Conservation (phyloP, 495 filamentous ascomycete species). For the Bacidia rubella region DNA sequence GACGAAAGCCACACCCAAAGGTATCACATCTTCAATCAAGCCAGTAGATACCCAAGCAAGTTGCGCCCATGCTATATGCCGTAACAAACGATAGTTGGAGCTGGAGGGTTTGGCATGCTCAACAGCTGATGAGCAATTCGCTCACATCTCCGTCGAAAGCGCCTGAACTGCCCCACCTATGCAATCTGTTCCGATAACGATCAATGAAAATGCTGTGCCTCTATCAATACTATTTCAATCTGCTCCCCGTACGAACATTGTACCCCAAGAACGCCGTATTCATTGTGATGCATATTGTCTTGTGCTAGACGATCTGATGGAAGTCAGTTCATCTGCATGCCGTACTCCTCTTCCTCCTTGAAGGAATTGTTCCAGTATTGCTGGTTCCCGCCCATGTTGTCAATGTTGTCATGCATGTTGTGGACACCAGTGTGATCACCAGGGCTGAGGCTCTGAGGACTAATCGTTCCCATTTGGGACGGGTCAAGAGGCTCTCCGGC, state of each 20-base stretch:
- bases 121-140: constrained; percentile 1
- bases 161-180: neutral
- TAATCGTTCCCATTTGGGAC: constrained; percentile 30
- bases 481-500: constrained; percentile 59
- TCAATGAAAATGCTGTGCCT: neutral
- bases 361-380: constrained; percentile 65
- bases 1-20: constrained; percentile 6
- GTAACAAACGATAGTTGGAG: neutral
- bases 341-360: constrained; percentile 85
- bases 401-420: constrained; percentile 32
- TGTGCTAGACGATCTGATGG: neutral
- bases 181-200: neutral
- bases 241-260: neutral
- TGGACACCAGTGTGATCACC: constrained; percentile 47
- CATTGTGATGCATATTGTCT: neutral
- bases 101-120: neutral
- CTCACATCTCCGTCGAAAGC: neutral
- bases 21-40: constrained; percentile 2
- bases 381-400: constrained; percentile 34
- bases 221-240: neutral
- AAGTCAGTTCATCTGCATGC: constrained; percentile 60
- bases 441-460: constrained; percentile 58
- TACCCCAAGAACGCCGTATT: neutral
- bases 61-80: neutral
- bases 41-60: neutral